A percentile compares a stretch with the other conserved stretches of the same genome.
Conservation (phyloP, 2,329 filamentous ascomycete genomes). For the Drechslerella stenobrocha region DNA sequence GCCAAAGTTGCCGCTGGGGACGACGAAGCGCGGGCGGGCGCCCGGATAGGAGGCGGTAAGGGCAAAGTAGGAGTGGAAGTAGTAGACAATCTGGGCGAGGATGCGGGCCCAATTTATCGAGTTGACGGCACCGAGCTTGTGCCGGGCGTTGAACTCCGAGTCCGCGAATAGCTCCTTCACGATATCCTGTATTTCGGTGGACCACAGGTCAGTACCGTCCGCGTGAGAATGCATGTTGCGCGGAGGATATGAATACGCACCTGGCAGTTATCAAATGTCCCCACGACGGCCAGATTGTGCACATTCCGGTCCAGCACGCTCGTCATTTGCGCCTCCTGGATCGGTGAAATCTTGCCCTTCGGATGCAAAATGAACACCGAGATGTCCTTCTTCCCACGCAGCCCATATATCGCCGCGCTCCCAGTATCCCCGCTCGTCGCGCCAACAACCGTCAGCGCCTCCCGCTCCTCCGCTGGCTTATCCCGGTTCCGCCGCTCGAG, state of each 20-base stretch:
- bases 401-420: slow-evolving; percentile 91
- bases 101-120: slow-evolving; percentile 97
- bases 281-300: slow-evolving; percentile 84
- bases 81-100: slow-evolving; percentile 94
- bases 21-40: slow-evolving; percentile 73
- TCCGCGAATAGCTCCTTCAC: slow-evolving; percentile 93
- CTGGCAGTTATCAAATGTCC: slow-evolving; percentile 96
- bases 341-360: slow-evolving; percentile 83
- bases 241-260: slow-evolving; percentile 55
- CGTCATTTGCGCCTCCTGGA: slow-evolving; percentile 97
- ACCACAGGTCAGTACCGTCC: neutral
- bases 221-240: slow-evolving; percentile 23
- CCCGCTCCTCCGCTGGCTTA: slow-evolving; percentile 64
- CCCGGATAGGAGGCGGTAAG: slow-evolving; percentile 65
- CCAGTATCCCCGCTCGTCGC: slow-evolving; percentile 88
- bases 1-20: slow-evolving; percentile 95
- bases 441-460: slow-evolving; percentile 79
- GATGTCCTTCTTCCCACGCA: slow-evolving; percentile 94
- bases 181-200: slow-evolving; percentile 67
- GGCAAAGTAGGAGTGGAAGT: slow-evolving; percentile 91
- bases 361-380: slow-evolving; percentile 94
- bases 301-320: slow-evolving; percentile 88
- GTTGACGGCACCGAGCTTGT: slow-evolving; percentile 90
- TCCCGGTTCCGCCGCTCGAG: slow-evolving; percentile 72
- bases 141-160: slow-evolving; percentile 74